phyloP scores from a whole-genome alignment of 352 stramenopile genomes.

The Thraustotheca clavata region DNA sequence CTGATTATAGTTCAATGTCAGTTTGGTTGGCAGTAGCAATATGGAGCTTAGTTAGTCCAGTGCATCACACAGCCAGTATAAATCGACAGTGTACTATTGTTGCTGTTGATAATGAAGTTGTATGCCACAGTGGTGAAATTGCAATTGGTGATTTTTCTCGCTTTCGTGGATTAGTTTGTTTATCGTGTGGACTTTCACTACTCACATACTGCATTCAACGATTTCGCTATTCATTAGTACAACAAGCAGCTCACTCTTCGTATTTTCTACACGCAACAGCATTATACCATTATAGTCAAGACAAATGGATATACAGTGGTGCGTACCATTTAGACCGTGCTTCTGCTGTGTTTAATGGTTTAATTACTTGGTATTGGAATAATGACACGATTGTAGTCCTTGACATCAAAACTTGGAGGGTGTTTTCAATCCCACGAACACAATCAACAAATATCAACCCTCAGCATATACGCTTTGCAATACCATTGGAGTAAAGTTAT shows the following conservation, averaged over 20 bases:
- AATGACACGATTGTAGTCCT: neutral
- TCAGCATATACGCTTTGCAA: too few species aligned
- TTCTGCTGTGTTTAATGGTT: slow-evolving; percentile 1
- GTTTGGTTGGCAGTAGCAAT: neutral
- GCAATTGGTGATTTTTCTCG: neutral
- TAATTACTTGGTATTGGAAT: neutral
- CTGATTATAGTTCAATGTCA: neutral
- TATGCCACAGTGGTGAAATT: neutral
- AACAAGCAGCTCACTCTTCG: neutral
- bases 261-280: slow-evolving; percentile 1
- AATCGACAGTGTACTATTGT: neutral
- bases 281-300: neutral
- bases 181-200: neutral
- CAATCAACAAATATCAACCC: too few species aligned
- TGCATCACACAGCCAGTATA: neutral
- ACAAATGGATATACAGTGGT: neutral
- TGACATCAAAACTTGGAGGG: slow-evolving; percentile 7
- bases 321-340: slow-evolving; percentile 7
- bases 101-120: neutral
- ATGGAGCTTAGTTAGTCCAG: neutral
- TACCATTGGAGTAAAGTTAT: too few species aligned
- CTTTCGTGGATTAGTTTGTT: neutral
- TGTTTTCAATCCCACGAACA: too few species aligned
- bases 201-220: neutral
- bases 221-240: neutral